phyloP scores from a whole-genome alignment of 768 basidiomycete species.

The Mrakia frigida region DNA sequence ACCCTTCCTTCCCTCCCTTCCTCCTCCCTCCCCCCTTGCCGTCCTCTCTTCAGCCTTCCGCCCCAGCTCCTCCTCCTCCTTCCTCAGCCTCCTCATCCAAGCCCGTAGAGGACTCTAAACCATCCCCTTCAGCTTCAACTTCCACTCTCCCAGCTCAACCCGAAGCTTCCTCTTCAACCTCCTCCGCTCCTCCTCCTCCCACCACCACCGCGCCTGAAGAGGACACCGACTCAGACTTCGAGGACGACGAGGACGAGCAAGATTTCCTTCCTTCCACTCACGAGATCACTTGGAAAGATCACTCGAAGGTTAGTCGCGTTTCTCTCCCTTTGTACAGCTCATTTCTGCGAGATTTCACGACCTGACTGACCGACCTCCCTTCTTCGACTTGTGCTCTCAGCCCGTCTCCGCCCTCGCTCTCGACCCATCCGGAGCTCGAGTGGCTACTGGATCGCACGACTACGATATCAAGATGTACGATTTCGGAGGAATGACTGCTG shows the following conservation, averaged over 20 bases:
- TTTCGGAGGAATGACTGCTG: slow-evolving; percentile 92
- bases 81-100: neutral
- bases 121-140: neutral
- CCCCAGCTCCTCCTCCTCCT: neutral
- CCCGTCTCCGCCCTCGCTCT: slow-evolving; percentile 86
- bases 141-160: slow-evolving; percentile 5
- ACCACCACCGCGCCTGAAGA: slow-evolving; percentile 25
- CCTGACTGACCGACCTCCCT: neutral
- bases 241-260: slow-evolving; percentile 44
- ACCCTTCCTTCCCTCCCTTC: neutral
- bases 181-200: slow-evolving; percentile 8
- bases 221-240: slow-evolving; percentile 38
- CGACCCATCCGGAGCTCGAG: slow-evolving; percentile 88
- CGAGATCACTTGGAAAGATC: slow-evolving; percentile 87
- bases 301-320: slow-evolving; percentile 59
- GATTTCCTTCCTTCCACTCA: slow-evolving; percentile 80
- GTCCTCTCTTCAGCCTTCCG: neutral
- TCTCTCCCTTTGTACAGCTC: neutral
- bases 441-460: slow-evolving; percentile 88
- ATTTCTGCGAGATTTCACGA: neutral
- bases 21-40: neutral
- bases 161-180: slow-evolving; percentile 22
- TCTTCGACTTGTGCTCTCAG: slow-evolving; percentile 33
- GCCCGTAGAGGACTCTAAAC: neutral
- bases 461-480: slow-evolving; percentile 99